These are phyloP conservation scores for Vanilla planifolia DNA, from an alignment of 106 monocot species.

Conservation along the genomic window DNA sequence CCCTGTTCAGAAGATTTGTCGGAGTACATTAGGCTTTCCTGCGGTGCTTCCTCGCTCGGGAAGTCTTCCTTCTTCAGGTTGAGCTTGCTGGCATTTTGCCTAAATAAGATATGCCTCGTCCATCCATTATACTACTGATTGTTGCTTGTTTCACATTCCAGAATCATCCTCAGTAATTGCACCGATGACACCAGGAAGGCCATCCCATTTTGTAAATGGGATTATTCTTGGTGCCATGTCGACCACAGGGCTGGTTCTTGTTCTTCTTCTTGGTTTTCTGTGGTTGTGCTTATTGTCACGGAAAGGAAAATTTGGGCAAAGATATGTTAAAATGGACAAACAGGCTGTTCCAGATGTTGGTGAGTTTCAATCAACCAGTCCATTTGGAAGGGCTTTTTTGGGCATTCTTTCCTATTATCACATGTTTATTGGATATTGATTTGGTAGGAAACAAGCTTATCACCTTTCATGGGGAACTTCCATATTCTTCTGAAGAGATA, in stretches of 20 bases:
- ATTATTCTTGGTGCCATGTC: conserved; percentile 76
- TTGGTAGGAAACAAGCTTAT: conserved; percentile 65
- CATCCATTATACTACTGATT: too few species aligned
- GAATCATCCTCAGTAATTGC: conserved; percentile 31
- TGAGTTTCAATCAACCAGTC: conserved; percentile 14
- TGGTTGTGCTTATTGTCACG: conserved; percentile 90
- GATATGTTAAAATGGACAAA: conserved; percentile 74
- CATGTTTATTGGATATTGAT: neutral
- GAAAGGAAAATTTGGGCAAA: conserved; percentile 49
- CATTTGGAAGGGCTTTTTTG: neutral
- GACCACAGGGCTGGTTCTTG: conserved; percentile 54
- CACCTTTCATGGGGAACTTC: conserved; percentile 77
- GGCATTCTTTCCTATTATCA: neutral
- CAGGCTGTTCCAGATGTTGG: conserved; percentile 39
- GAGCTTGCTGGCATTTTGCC: neutral
- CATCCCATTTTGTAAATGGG: conserved; percentile 73
- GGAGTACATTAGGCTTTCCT: conserved; percentile 76
- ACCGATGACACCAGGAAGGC: conserved; percentile 25
- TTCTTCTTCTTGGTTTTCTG: conserved; percentile 59
- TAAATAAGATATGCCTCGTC: neutral
- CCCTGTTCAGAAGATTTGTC: conserved; percentile 62
- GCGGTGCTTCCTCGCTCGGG: conserved; percentile 69
- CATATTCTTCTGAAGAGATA: conserved; percentile 70
- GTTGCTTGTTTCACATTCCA: conserved; percentile 1
- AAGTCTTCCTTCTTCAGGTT: conserved; percentile 37